Evolutionary conservation across 306 rosid genomes (phyloP), one percentile per base, ranked within the genome.

Genomic region (Vicia villosa): DNA sequence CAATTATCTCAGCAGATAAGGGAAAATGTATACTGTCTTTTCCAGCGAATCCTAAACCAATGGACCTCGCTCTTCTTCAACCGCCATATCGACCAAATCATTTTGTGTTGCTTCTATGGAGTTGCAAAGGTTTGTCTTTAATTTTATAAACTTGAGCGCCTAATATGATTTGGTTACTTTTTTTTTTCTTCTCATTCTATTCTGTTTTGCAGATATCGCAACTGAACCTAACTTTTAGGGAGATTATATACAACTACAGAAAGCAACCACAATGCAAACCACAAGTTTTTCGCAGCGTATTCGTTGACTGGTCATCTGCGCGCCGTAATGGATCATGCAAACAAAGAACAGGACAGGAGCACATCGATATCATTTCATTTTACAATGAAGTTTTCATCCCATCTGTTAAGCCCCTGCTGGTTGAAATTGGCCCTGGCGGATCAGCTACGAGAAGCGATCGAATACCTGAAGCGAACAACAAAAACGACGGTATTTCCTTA

Each of bases 21-120:
- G 77, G 99, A 95, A 84, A 86, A 80, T 67, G 95, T 95, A 28
- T 95, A 91, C 86, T 70, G 89, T 70, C 95, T 95, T 83, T 95
- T 89, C 80, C 97, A 95, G 79, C 88, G 87, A 77, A 87, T 95
- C 47, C 86, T 95, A 32, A 79, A 82, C 74, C 97, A 89, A 75
- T 30, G 86, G 81, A 87, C 99, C 8, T 80, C 95, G 20, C 86
- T 95, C 73, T 83, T 95, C 73, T 95, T 95, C 73, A 89, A 89
- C 75, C 99, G 88, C 64, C 99, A 95, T 74, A 89, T 95, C 56
- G 99, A 95, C 78, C 99, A 95, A 89, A 84, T 89, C 73, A 87
- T 95, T 73, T 88, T 95, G 65, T 91, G 97, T 79, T 91, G 97
- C 81, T 91, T 95, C 81, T 95, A 95, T 61, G 99, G 99, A 60